Evolutionary conservation across 2,329 filamentous ascomycete species (phyloP).

Genomic region (Talaromyces sp.): DNA sequence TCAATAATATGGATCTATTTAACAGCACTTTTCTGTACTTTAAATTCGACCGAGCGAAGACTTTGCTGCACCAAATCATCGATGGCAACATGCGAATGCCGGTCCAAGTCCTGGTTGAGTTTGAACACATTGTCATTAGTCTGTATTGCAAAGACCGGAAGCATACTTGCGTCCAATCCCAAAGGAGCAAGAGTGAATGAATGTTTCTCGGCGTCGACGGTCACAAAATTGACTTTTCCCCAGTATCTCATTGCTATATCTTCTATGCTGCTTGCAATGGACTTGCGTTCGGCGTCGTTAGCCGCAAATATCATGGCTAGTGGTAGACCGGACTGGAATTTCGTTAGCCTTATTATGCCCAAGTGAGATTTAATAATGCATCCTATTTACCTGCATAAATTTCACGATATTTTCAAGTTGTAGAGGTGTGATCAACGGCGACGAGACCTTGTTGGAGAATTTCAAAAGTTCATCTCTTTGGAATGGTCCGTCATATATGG

Average conservation of each 20-base stretch:
- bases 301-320: constrained; percentile 3
- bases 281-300: constrained; percentile 5
- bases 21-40: not conserved
- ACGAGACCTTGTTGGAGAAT: constrained; percentile 2
- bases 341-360: not conserved
- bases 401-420: constrained; percentile 2
- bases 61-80: constrained; percentile 4
- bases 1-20: not conserved
- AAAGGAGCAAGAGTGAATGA: constrained; percentile 5
- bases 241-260: constrained; percentile 4
- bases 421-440: constrained; percentile 3
- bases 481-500: constrained; percentile 5
- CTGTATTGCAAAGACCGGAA: constrained; percentile 7
- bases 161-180: not conserved
- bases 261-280: not conserved
- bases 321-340: constrained; percentile 4
- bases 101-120: not conserved
- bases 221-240: constrained; percentile 7
- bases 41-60: not conserved
- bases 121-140: constrained; percentile 4
- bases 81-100: not conserved
- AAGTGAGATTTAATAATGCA: not conserved
- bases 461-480: not conserved
- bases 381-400: constrained; percentile 6
- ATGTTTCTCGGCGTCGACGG: constrained; percentile 7